These are phyloP conservation scores for Huntiella savannae DNA, from an alignment of 2,329 filamentous ascomycete species.

Conservation along the genomic window DNA sequence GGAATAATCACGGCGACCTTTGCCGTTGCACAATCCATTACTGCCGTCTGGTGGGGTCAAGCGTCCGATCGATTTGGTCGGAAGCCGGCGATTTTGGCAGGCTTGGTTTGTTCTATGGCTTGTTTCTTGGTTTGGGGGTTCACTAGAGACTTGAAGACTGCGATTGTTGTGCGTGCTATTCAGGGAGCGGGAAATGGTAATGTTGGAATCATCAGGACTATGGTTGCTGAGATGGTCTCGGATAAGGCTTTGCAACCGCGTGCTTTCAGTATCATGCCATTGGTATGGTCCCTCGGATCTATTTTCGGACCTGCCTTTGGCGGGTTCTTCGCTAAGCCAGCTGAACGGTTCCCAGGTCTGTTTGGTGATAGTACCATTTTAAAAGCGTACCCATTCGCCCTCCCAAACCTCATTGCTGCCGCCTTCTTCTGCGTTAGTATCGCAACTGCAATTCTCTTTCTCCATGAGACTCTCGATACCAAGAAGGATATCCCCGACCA, in stretches of 20 bases:
- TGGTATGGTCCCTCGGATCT: conserved; percentile 72
- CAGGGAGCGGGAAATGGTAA: conserved; percentile 78
- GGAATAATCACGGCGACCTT: conserved; percentile 55
- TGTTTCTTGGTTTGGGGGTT: conserved; percentile 71
- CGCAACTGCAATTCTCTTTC: conserved; percentile 54
- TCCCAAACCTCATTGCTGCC: conserved; percentile 68
- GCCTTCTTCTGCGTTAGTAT: conserved; percentile 63
- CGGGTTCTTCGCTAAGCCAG: conserved; percentile 67
- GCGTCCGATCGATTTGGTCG: conserved; percentile 63
- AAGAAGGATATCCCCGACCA: conserved; percentile 52
- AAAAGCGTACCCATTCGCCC: conserved; percentile 56
- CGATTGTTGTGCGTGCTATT: conserved; percentile 57
- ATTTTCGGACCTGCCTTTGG: conserved; percentile 81
- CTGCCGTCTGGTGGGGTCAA: conserved; percentile 57
- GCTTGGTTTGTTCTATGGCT: conserved; percentile 60
- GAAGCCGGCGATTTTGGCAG: conserved; percentile 61
- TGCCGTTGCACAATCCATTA: conserved; percentile 50
- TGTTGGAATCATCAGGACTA: conserved; percentile 78
- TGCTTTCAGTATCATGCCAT: conserved; percentile 84
- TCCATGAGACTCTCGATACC: conserved; percentile 66
- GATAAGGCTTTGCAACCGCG: conserved; percentile 69
- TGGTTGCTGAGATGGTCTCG: conserved; percentile 83
- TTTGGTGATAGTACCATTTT: conserved; percentile 53
- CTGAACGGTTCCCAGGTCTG: conserved; percentile 49
- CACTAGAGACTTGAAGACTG: conserved; percentile 60